Evolutionary conservation across 306 rosid genomes (phyloP).

Genomic region (Cyamopsis tetragonoloba): DNA sequence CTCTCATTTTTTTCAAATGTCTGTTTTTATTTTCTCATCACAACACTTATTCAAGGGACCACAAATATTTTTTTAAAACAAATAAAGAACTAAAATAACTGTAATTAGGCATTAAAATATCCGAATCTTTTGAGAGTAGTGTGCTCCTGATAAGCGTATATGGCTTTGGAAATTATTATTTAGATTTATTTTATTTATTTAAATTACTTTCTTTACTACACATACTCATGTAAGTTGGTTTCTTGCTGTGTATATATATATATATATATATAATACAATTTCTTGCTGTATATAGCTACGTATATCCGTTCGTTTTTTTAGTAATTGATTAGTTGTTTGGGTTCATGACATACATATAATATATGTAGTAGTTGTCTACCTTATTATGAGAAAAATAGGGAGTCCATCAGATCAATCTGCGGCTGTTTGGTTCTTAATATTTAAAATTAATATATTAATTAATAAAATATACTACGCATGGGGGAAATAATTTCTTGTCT

Average conservation of each 20-base stretch:
- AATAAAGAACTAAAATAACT: too few relatives aligned
- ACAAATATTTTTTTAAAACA: too few relatives aligned
- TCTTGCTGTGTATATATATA: too few relatives aligned
- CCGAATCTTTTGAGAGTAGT: background rate
- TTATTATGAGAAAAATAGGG: background rate
- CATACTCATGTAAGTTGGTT: background rate
- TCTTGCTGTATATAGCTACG: too few relatives aligned
- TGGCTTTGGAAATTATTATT: background rate
- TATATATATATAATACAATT: too few relatives aligned
- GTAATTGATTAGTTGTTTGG: background rate
- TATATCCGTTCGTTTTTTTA: too few relatives aligned
- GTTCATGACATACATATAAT: background rate
- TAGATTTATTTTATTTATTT: background rate
- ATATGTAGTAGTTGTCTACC: background rate
- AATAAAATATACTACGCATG: too few relatives aligned
- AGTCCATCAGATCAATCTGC: background rate
- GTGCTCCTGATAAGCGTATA: background rate
- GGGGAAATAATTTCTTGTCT: background rate
- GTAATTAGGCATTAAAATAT: too few relatives aligned
- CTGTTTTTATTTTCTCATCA: too few relatives aligned
- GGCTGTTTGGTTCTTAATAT: background rate
- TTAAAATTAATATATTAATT: too few relatives aligned
- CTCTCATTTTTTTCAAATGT: too few relatives aligned
- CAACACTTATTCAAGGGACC: too few relatives aligned
- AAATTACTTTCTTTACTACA: background rate